Conservation (phyloP, 2,329 filamentous ascomycete genomes). For the Endoconidiophora laricicola region DNA sequence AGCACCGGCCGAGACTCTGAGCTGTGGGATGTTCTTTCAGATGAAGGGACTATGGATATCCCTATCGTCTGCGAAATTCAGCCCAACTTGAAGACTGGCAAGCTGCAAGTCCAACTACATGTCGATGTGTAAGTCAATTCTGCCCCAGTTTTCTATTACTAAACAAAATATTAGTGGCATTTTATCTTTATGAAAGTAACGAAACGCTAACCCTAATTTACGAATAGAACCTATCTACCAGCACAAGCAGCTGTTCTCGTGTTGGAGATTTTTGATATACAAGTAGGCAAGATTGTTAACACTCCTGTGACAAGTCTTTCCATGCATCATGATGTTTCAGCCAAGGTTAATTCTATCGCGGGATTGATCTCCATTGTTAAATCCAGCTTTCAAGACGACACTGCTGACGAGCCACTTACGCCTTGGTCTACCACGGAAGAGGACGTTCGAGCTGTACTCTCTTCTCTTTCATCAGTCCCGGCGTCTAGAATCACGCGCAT, state of each 20-base stretch:
- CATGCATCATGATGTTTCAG: no score
- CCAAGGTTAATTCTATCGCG: no score
- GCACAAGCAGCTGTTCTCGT: no score
- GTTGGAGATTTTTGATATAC: no score
- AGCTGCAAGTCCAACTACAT: constrained; percentile 44
- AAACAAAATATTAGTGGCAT: not conserved
- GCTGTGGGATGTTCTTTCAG: constrained; percentile 40
- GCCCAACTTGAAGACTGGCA: constrained; percentile 33
- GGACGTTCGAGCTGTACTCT: constrained; percentile 37
- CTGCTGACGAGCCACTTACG: not conserved
- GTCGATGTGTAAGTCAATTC: constrained; percentile 30
- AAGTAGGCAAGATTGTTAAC: no score
- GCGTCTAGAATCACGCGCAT: constrained; percentile 33
- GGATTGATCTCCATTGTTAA: no score
- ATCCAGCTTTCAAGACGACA: not conserved
- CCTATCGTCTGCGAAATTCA: constrained; percentile 63
- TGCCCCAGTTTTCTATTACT: not conserved
- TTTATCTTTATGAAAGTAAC: not conserved
- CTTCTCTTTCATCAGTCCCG: constrained; percentile 38
- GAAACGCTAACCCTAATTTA: not conserved
- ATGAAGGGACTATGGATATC: constrained; percentile 51
- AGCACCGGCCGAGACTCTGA: constrained; percentile 33
- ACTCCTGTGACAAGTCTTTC: no score
- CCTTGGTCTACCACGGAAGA: constrained; percentile 36
- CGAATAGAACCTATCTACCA: not conserved